Base-by-base conservation (phyloP, 805 yeast genomes). In the Metschnikowia reukaufii region DNA sequence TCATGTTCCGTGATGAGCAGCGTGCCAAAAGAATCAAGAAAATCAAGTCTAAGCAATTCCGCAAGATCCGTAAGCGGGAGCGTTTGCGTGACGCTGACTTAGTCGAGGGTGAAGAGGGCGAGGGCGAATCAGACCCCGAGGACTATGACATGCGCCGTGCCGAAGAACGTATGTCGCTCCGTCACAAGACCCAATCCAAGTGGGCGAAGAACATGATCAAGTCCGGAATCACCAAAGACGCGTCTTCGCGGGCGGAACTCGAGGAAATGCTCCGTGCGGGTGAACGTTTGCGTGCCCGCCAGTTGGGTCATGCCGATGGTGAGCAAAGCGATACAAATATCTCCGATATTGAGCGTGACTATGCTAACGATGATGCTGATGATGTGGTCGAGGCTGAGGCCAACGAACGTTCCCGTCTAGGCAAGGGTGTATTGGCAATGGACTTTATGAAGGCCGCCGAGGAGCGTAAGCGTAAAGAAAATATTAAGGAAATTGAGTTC, bases 371-470 rank as follows among this genome's bases (percentile, higher is more conserved):
- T 21, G 62, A 66, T n/a, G 62, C 64, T 7, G 63, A 62, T 10
- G 70, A 55, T 8, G 75, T n/a, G n/a, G n/a, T n/a, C n/a, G n/a
- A 66, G 9, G 68, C 59, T 7, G 75, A 68, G 10, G 58, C 57
- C 2, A 63, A 65, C 29, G 65, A 70, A 27, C 54, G 63, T 19
- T 51, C 50, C 8, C 76, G 72, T 37, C 64, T 83, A n/a, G 91
- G 94, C 17, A 92, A 91, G 65, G 97, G 98, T 45, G 84, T 92
- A 17, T 69, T 92, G 77, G 85, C 83, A 40, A 94, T 94, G 98
- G 96, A 91, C 55, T 92, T 92, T 65, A 92, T 92, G 98, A 84
- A 77, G 55, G 86, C 85, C 50, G 98, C 98, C 1, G 96, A 85
- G 51, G 83, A 82, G 46, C 77, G 83, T 54, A 79, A 81, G 51